Conservation (phyloP, 2,329 filamentous ascomycete species). For the Sporothrix brasiliensis region DNA sequence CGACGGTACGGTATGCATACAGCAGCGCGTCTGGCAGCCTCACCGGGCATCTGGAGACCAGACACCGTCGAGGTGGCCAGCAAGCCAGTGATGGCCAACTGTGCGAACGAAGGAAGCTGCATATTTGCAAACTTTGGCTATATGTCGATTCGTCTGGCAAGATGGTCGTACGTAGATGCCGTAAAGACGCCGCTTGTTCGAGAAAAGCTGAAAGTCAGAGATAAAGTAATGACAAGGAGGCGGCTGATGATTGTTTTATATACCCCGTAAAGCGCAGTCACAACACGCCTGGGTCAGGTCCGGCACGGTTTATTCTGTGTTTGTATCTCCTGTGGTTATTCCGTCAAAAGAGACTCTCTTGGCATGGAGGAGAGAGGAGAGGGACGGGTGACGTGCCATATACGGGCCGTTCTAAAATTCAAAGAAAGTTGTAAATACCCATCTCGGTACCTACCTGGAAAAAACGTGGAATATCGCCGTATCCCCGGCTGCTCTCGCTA, state of each 20-base stretch:
- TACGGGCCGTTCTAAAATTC: conserved; percentile 9
- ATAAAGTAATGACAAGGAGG: neutral
- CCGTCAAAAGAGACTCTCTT: conserved; percentile 6
- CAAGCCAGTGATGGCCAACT: conserved; percentile 33
- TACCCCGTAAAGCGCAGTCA: neutral
- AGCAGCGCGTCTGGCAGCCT: conserved; percentile 30
- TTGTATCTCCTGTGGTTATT: neutral
- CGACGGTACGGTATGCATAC: neutral
- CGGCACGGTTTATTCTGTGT: neutral
- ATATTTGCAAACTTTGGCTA: conserved; percentile 13
- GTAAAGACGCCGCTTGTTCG: neutral
- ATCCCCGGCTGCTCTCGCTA: neutral
- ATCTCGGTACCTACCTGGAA: neutral
- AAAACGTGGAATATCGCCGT: neutral
- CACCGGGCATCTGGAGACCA: conserved; percentile 28
- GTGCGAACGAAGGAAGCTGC: conserved; percentile 32
- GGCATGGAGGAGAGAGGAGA: neutral
- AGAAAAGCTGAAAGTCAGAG: neutral
- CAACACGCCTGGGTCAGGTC: neutral
- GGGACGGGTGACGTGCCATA: neutral
- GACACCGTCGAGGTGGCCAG: conserved; percentile 30
- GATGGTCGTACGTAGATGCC: neutral
- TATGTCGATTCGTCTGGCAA: neutral
- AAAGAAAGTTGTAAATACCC: neutral
- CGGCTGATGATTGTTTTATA: conserved; percentile 12